Evolutionary conservation across 257 asterid species (phyloP), one percentile per base, ranked within the genome.

Genomic region (Plantago major): DNA sequence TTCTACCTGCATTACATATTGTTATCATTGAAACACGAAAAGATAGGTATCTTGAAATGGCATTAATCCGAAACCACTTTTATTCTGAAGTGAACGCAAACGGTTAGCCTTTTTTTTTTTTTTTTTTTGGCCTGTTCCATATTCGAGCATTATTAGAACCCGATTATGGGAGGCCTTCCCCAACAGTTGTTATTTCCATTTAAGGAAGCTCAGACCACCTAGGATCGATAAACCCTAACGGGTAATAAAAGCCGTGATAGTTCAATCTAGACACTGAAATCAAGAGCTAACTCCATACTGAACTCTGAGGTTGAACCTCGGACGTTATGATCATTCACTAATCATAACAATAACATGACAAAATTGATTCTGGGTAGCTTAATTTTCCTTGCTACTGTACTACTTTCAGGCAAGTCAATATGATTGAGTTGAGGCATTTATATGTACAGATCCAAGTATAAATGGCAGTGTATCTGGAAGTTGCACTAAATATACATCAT

Each of bases 401-500:
- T 59, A 38, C 11, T 30, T 50, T 52, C 9, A 10, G 67, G 58
- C 51, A 60, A 50, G 62, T 40, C 49, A 28, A 37, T 51, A 62
- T 22, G 46, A 60, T 45, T 3, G 26, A 3, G 43, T 45, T 3
- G 26, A 3, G 43, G 53, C 7, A 48, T 33, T 42, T 43, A 53
- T 57, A 56, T 79, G 69, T 72, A 79, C 79, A 79, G 14, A 61
- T 42, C 70, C 47, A 49, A 16, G 47, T 33, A 33, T 44, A 74
- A 75, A 50, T 55, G 42, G 55, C 56, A 13, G 5, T 60, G 59
- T 60, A 56, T 67, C 60, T 42, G 19, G 65, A 53, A 62, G 47
- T 50, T 42, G 33, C 44, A 50, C 53, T 50, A 28, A 45, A 73
- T 81, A 42, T 78, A 85, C 85, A 81, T n/a, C 22, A 46, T 46